Evolutionary conservation across 768 basidiomycete species (phyloP), one percentile per base, ranked within the genome.

Genomic region (Tulasnella sp.): DNA sequence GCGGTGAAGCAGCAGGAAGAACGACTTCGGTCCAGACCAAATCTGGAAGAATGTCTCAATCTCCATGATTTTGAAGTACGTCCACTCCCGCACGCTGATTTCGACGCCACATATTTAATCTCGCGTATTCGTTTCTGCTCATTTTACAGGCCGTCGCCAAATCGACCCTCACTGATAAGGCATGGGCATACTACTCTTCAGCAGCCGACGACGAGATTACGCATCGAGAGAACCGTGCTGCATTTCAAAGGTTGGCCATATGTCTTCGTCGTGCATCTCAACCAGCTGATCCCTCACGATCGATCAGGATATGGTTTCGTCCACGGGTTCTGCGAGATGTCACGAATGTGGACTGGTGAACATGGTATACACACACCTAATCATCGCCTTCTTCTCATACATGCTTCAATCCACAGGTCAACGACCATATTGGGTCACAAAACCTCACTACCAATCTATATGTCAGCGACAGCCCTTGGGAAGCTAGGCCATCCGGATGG

Each of bases 101-200:
- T 43, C n/a, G 41, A 27, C 19, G n/a, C 42, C 42, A 38, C 27
- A 56, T 26, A 19, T 30, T 51, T 60, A 38, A 38, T 38, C 34
- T 38, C 34, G 34, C 34, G 5, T 38, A 38, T 38, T 38, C 15
- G n/a, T 43, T 67, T 55, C 66, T 52, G 29, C 42, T n/a, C n/a
- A n/a, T n/a, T n/a, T 1, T 29, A 24, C 60, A 91, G 88, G 80
- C 86, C 17, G 83, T 98, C 54, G 93, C 91, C 8, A 86, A 80
- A 70, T 75, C 76, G 65, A 84, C 88, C 10, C 84, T 98, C 76
- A 73, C 83, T 1, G 84, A 86, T 32, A 89, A 90, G 69, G 90
- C 90, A 0, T 97, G 94, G 94, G 94, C 93, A 4, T 94, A 94
- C 70, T 94, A 97, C 68, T 91, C 88, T 0, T 93, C 90, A n/a